Evolutionary conservation across 768 basidiomycete genomes (phyloP).

Genomic region (Suillus spraguei): DNA sequence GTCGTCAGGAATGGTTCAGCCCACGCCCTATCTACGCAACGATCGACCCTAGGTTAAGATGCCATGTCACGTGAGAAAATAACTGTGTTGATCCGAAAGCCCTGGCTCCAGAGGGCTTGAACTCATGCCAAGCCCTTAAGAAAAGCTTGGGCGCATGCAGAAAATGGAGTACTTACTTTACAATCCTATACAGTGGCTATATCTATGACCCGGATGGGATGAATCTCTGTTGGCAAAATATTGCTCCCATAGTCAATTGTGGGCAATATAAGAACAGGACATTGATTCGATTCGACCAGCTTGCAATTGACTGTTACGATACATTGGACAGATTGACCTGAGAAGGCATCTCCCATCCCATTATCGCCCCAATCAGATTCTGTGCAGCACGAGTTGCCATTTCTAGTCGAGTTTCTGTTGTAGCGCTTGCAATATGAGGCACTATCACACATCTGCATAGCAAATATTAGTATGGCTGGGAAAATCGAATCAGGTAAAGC

Average conservation of each 20-base stretch:
- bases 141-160: no score
- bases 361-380: constrained; percentile 48
- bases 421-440: constrained; percentile 92
- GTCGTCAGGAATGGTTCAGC: no score
- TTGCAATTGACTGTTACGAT: constrained; percentile 1
- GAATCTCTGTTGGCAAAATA: neutral
- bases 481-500: constrained; percentile 1
- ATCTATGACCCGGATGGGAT: neutral
- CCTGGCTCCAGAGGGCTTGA: no score
- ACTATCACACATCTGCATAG: constrained; percentile 69
- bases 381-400: constrained; percentile 81
- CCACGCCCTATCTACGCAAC: no score
- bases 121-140: no score
- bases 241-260: neutral
- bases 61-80: no score
- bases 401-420: constrained; percentile 75
- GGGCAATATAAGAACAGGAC: neutral
- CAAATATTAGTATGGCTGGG: neutral
- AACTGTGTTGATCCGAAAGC: no score
- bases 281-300: neutral
- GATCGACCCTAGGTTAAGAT: no score
- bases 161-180: no score
- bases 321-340: neutral
- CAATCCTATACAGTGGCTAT: no score
- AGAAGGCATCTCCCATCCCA: constrained; percentile 61